Evolutionary conservation across 2,329 filamentous ascomycete genomes (phyloP).

Genomic region (Grosmannia penicillata): DNA sequence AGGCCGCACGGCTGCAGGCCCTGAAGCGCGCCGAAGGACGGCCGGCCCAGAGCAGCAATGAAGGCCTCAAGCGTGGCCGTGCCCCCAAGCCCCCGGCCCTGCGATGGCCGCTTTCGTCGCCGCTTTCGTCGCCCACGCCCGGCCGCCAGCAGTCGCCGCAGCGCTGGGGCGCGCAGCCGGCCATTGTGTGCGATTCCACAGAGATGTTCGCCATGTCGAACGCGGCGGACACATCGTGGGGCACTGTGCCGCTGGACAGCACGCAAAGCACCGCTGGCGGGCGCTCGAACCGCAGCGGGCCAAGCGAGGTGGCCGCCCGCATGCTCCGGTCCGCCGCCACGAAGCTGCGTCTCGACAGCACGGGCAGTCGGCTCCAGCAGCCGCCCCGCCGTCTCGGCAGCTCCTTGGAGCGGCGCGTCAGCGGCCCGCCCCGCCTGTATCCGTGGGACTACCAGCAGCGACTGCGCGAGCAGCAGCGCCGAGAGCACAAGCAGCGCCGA

Average conservation of each 20-base stretch:
- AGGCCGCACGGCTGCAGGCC: constrained; percentile 17
- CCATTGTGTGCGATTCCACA: no score
- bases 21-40: neutral
- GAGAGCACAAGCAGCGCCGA: constrained; percentile 3
- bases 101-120: no score
- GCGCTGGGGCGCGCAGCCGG: no score
- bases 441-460: constrained; percentile 13
- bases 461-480: constrained; percentile 6
- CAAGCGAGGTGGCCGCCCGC: neutral
- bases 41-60: neutral
- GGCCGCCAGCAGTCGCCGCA: no score
- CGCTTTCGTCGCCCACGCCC: no score
- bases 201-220: no score
- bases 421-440: constrained; percentile 8
- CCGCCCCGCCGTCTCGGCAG: neutral
- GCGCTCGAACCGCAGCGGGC: no score
- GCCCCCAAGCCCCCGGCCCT: no score
- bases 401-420: neutral
- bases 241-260: neutral
- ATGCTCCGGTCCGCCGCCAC: constrained; percentile 4
- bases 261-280: neutral
- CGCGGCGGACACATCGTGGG: neutral
- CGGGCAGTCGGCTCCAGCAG: neutral
- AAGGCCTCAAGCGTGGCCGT: neutral
- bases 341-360: constrained; percentile 4